Evolutionary conservation across 78 protist genomes (phyloP).

Genomic region (Ministeria vibrans): DNA sequence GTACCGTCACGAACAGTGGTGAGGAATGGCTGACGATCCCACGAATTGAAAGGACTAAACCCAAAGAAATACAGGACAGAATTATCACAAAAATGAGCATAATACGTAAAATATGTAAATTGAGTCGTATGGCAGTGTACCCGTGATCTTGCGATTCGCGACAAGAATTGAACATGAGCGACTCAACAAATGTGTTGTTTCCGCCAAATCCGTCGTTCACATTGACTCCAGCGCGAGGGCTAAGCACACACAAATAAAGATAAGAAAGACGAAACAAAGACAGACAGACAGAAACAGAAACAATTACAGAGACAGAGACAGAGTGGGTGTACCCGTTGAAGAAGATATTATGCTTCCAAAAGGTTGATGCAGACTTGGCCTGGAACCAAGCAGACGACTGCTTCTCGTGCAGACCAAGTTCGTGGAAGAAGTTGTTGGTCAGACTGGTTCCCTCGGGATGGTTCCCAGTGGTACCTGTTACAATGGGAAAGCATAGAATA

Average conservation of each 20-base stretch:
- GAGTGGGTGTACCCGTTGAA: too few relatives aligned
- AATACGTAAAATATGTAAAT: too few relatives aligned
- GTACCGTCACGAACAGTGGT: too few relatives aligned
- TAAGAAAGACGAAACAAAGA: too few relatives aligned
- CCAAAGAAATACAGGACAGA: too few relatives aligned
- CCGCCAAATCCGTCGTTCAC: slow-evolving; percentile 52
- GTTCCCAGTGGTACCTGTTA: too few relatives aligned
- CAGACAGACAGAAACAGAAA: too few relatives aligned
- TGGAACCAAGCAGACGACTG: slow-evolving; percentile 24
- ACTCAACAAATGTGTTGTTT: neutral
- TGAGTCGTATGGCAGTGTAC: too few relatives aligned
- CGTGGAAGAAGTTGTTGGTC: neutral
- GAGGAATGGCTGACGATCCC: slow-evolving; percentile 50
- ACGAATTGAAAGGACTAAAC: slow-evolving; percentile 41
- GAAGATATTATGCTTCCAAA: neutral
- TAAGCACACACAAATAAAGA: too few relatives aligned
- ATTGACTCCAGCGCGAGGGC: slow-evolving; percentile 45
- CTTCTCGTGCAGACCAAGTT: slow-evolving; percentile 37
- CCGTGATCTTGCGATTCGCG: slow-evolving; percentile 48
- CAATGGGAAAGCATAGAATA: too few relatives aligned
- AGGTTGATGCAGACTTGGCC: slow-evolving; percentile 13
- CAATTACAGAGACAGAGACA: too few relatives aligned
- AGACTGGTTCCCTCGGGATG: slow-evolving; percentile 13
- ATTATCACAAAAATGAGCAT: too few relatives aligned
- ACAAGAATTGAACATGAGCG: slow-evolving; percentile 23